Base-by-base conservation (phyloP, 768 basidiomycete genomes). In the Boletus sensibilis region DNA sequence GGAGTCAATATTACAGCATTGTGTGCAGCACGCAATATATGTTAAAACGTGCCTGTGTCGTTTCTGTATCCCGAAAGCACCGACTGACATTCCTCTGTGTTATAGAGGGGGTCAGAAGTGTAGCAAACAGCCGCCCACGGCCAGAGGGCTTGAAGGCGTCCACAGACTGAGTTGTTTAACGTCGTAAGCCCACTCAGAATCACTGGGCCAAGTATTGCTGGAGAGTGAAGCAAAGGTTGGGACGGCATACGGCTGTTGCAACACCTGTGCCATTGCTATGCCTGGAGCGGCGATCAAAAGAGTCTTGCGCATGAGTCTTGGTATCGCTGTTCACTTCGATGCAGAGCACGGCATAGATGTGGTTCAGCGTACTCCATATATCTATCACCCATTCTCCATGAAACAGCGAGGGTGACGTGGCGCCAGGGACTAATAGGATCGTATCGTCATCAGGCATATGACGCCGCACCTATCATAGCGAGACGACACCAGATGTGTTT, bases 71-170 rank as follows among this genome's bases (percentile, higher is more conserved):
- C 54, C 0, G 27, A 43, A 21, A 61, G 46, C 18, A 66, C 59
- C 3, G 33, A 51, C 20, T 61, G 59, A 41, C 65, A 66, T n/a
- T 41, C 27, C 21, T 58, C 57, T 25, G 20, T 18, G 21, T 64
- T 40, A 13, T 66, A 63, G 41, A 61, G 53, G 4, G 61, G 61
- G 42, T 66, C 65, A 2, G 59, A 56, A 5, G 56, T 57, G 33
- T 66, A 66, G 6, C 65, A 66, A 29, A 57, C 55, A 14, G 62
- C 65, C 1, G 65, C 65, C 64, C 62, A 66, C 1, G 65, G 64
- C 18, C 64, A 57, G 23, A 66, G 57, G 1, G 57, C 35, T 34
- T 60, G 55, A 43, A 66, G 62, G 7, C 52, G 59, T 25, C 65
- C 65, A 33, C 53, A 33, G n/a, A 66, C 10, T 2, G 65, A 55